Percentiles rank a stretch among this genome's conserved stretches.
These are phyloP conservation scores for Penicillium macrosclerotiorum DNA, from an alignment of 495 filamentous ascomycete genomes.

Conservation along the genomic window DNA sequence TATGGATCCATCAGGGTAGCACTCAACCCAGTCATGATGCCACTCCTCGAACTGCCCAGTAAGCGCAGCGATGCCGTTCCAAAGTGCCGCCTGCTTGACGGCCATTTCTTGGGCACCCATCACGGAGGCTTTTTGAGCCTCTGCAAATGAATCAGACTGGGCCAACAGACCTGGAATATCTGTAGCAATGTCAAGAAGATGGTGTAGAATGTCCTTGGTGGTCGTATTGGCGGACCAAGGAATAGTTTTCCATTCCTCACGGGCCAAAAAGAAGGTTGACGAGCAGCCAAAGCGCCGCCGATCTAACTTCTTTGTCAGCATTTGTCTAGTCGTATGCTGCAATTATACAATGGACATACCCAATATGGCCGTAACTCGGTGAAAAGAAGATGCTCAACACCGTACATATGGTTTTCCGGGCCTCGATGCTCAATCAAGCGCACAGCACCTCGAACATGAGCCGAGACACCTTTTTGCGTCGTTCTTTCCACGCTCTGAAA, in stretches of 20 bases:
- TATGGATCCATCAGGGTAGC: slow-evolving; percentile 34
- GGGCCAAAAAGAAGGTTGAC: slow-evolving; percentile 37
- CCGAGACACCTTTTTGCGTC: slow-evolving; percentile 30
- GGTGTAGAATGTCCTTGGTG: slow-evolving; percentile 41
- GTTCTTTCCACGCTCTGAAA: slow-evolving; percentile 42
- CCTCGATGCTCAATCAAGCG: slow-evolving; percentile 46
- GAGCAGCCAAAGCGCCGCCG: slow-evolving; percentile 31
- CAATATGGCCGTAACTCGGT: slow-evolving; percentile 46
- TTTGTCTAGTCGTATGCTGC: neutral
- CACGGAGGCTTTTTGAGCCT: slow-evolving; percentile 13
- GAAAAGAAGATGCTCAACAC: slow-evolving; percentile 44
- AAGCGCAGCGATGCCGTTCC: slow-evolving; percentile 37
- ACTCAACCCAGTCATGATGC: slow-evolving; percentile 35
- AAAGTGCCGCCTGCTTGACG: slow-evolving; percentile 37
- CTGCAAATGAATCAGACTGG: slow-evolving; percentile 32
- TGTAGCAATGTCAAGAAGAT: slow-evolving; percentile 40
- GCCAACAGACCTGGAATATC: slow-evolving; percentile 35
- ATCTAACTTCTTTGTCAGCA: slow-evolving; percentile 23
- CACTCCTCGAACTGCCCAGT: slow-evolving; percentile 33
- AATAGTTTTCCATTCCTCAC: slow-evolving; percentile 43
- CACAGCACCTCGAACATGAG: slow-evolving; percentile 43
- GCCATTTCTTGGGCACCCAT: slow-evolving; percentile 35
- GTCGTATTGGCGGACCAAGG: slow-evolving; percentile 43
- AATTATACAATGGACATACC: no score
- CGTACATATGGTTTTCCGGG: slow-evolving; percentile 44